Base-by-base conservation (phyloP, 805 yeast species). In the Saccharomycopsis synnaedendra region DNA sequence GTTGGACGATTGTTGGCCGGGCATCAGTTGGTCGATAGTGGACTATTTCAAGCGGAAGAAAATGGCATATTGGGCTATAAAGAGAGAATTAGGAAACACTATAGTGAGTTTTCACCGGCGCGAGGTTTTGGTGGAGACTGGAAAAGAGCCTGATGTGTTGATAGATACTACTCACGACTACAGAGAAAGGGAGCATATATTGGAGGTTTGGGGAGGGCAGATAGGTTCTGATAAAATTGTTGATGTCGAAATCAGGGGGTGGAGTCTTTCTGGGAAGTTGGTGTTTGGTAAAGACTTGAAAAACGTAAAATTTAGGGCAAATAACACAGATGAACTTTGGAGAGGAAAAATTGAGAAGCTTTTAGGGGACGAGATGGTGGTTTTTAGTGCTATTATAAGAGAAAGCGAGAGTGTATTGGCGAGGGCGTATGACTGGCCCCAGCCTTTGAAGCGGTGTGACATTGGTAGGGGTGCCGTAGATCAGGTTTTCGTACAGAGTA, bases 1-100 rank as follows among this genome's bases (percentile, higher is more conserved):
- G 57, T 56, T 71, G 30, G 72, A 74, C 51, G 78, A 74, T 55
- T 71, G 75, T 49, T 72, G 76, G 73, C 78, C 78, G 1, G 71
- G 64, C 2, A 65, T 76, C 1, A 63, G 70, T n/a, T 74, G 79
- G 78, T 60, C 77, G 1, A 58, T 73, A 32, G 61, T 66, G 19
- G 79, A 74, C 53, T 66, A 56, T 48, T 68, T 60, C 46, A 56
- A 56, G 38, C 56, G 68, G 31, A 75, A 74, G 5, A 74, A 74
- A 55, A 54, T 74, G 48, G 72, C 70, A 0, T 74, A 67, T 55
- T 74, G 68, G 54, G 68, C 75, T 1, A 61, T 72, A 33, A 71
- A 69, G 54, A 63, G 78, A 53, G 74, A 70, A 49, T 58, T 64
- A 46, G 42, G 55, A n/a, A 56, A 65, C 7, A 50, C 64, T 4